Evolutionary conservation across 2,329 filamentous ascomycete genomes (phyloP), one percentile per base, ranked within the genome.

Genomic region (Trichoderma atrobrunneum): DNA sequence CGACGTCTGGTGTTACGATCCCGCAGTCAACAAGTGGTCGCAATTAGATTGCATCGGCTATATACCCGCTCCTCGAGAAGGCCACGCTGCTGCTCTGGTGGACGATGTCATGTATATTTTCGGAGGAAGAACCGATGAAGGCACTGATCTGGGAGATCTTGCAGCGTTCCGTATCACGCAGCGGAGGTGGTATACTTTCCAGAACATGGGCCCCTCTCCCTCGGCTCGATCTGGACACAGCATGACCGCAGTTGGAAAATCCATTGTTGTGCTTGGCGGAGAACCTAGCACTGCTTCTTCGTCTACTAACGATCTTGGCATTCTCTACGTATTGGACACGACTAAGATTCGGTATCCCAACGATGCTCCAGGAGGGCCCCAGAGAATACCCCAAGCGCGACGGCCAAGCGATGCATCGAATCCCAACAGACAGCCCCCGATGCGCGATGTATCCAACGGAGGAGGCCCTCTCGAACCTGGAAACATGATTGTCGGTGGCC

Each of bases 61-160:
- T 81, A 98, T 99, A 73, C 96, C 97, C 1, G 91, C 94, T 2
- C 91, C 95, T 21, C 90, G 96, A 73, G 96, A 99, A 85, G 96
- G 96, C 4, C 96, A 99, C 81, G 95, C 97, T 14, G 94, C 96
- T 16, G 91, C 95, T 5, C 86, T 99, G 24, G 95, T 99, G 57
- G 94, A 96, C 80, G 96, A 99, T 80, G 96, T 98, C 73, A 99
- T 99, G 97, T 99, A 99, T 84, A 91, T 99, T 73, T 99, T 99
- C 81, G 97, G 97, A 76, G 96, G 96, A 59, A 92, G 96, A 73
- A 98, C 94, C 0, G 94, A 98, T 79, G 95, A 98, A 76, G 96
- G 96, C 1, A 89, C 91, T 32, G 96, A 99, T 80, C 85, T 99
- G 5, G 96, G 95, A 39, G 96, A 99, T 81, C 86, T 99, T 57